A percentile compares a stretch with the other conserved stretches of the same genome.
These are phyloP conservation scores for Xerocomus potaroensis DNA, from an alignment of 768 basidiomycete genomes.

Conservation along the genomic window DNA sequence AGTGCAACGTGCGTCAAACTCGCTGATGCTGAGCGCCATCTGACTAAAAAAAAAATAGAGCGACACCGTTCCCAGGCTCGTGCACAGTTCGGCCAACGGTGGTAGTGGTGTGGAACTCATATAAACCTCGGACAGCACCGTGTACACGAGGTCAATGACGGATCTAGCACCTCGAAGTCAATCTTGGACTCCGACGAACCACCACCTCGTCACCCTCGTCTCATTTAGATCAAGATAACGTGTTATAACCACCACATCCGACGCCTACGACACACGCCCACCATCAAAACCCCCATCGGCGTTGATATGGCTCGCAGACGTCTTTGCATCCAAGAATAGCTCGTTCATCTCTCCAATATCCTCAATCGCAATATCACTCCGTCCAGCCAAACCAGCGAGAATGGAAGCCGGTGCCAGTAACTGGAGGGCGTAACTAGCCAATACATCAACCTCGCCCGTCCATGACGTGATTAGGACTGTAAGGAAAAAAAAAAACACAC, in stretches of 20 bases:
- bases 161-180: conserved; percentile 11
- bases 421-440: conserved; percentile 81
- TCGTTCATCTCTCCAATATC: conserved; percentile 94
- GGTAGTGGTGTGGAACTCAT: no score
- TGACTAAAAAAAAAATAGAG: conserved; percentile 4
- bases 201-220: neutral
- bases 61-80: conserved; percentile 1
- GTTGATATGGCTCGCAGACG: conserved; percentile 54
- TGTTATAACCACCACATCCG: conserved; percentile 8
- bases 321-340: conserved; percentile 93
- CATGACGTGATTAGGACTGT: conserved; percentile 2
- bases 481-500: conserved; percentile 36
- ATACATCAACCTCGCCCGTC: conserved; percentile 7
- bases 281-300: conserved; percentile 36
- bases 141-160: neutral
- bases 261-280: conserved; percentile 27
- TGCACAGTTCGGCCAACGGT: neutral
- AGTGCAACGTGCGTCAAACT: conserved; percentile 14
- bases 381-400: conserved; percentile 71
- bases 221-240: neutral
- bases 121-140: no score
- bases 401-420: conserved; percentile 89
- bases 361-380: conserved; percentile 76
- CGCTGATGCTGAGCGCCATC: no score
- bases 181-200: conserved; percentile 3